phyloP scores from a whole-genome alignment of 2,329 filamentous ascomycete species.

The Fusarium veterinarium region DNA sequence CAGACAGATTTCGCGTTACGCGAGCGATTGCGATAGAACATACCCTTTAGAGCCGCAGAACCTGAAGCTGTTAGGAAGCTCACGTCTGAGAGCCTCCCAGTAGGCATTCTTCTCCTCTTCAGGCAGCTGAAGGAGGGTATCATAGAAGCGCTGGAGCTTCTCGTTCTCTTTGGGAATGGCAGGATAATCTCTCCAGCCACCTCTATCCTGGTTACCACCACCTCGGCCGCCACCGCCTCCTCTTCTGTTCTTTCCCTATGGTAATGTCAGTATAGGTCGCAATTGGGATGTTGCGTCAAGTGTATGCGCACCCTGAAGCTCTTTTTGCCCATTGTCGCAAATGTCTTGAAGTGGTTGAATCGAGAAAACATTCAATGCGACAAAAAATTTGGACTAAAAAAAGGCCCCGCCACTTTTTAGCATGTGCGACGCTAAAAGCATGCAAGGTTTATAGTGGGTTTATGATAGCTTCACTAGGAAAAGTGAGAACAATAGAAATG shows the following conservation, averaged over 20 bases:
- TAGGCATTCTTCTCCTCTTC: constrained; percentile 83
- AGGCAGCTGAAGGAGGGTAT: constrained; percentile 77
- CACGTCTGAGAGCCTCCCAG: constrained; percentile 84
- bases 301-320: constrained; percentile 49
- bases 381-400: constrained; percentile 42
- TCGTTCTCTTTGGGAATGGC: constrained; percentile 80
- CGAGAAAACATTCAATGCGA: constrained; percentile 34
- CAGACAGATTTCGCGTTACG: constrained; percentile 17
- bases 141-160: constrained; percentile 88
- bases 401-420: constrained; percentile 40
- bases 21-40: constrained; percentile 25
- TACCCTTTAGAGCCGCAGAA: constrained; percentile 96
- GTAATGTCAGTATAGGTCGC: constrained; percentile 29
- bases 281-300: constrained; percentile 19
- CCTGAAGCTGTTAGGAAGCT: constrained; percentile 96
- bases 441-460: constrained; percentile 14
- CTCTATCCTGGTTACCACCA: constrained; percentile 36
- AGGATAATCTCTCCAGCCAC: constrained; percentile 52
- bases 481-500: background rate
- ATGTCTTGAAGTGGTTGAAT: constrained; percentile 36
- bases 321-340: constrained; percentile 53
- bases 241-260: constrained; percentile 52
- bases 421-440: constrained; percentile 39
- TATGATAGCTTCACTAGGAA: background rate
- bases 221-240: constrained; percentile 52